phyloP scores from a whole-genome alignment of 352 stramenopile species.

The Albugo candida region DNA sequence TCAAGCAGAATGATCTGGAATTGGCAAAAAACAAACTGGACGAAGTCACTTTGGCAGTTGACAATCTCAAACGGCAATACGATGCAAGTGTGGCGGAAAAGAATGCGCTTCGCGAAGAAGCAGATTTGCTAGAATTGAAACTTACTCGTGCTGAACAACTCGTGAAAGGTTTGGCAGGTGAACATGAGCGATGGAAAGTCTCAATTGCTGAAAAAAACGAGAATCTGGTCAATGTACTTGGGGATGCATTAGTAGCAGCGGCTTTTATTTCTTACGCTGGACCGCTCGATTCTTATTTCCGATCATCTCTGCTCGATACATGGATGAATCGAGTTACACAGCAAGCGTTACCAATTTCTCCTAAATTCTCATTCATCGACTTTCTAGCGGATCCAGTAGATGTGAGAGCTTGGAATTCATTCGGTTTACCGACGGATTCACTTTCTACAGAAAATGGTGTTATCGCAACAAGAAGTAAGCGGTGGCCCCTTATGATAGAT shows the following conservation, averaged over 20 bases:
- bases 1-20: conserved; percentile 80
- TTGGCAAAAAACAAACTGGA: conserved; percentile 78
- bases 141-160: conserved; percentile 87
- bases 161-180: conserved; percentile 82
- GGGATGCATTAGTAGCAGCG: conserved; percentile 83
- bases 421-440: conserved; percentile 82
- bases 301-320: conserved; percentile 54
- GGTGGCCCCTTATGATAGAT: conserved; percentile 96
- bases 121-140: conserved; percentile 82
- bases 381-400: conserved; percentile 88
- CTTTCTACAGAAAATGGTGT: conserved; percentile 92
- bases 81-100: conserved; percentile 86
- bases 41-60: conserved; percentile 84
- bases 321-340: conserved; percentile 82
- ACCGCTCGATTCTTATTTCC: conserved; percentile 87
- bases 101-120: conserved; percentile 84
- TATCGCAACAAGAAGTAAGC: conserved; percentile 83
- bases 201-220: conserved; percentile 83
- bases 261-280: conserved; percentile 92
- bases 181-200: conserved; percentile 86
- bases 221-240: conserved; percentile 76
- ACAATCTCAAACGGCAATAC: conserved; percentile 81
- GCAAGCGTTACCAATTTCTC: conserved; percentile 65
- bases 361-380: conserved; percentile 81
- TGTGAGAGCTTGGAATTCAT: conserved; percentile 88